Evolutionary conservation across 805 yeast species (phyloP).

Genomic region (Ogataea corticis): DNA sequence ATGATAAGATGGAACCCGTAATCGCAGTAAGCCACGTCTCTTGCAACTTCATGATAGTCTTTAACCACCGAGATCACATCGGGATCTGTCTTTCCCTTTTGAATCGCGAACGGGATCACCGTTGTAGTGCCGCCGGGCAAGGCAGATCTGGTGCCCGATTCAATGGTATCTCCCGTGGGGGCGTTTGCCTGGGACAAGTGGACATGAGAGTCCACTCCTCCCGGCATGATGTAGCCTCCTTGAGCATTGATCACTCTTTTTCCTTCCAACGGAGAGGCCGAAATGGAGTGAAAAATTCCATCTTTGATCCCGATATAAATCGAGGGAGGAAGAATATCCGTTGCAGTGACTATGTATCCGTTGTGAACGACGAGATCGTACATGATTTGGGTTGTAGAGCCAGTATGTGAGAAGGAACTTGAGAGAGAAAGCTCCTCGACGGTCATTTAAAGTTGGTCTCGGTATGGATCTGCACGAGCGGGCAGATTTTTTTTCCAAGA

Average conservation of each 20-base stretch:
- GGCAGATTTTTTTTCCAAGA: too few relatives aligned
- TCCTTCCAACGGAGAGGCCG: slow-evolving; percentile 21
- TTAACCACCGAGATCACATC: slow-evolving; percentile 22
- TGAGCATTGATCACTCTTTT: slow-evolving; percentile 39
- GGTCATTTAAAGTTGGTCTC: neutral
- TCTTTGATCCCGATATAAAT: slow-evolving; percentile 41
- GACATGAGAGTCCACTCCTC: slow-evolving; percentile 53
- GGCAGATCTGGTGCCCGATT: slow-evolving; percentile 45
- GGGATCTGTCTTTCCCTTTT: slow-evolving; percentile 33
- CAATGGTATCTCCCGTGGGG: slow-evolving; percentile 46
- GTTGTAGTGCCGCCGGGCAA: slow-evolving; percentile 54
- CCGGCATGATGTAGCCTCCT: slow-evolving; percentile 50
- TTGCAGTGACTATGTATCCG: slow-evolving; percentile 34
- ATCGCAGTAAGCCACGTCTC: slow-evolving; percentile 42
- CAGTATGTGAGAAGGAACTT: too few relatives aligned
- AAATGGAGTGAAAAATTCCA: slow-evolving; percentile 22
- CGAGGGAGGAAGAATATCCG: slow-evolving; percentile 31
- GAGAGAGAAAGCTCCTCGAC: too few relatives aligned
- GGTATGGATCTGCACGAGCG: neutral
- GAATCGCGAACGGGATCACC: slow-evolving; percentile 48
- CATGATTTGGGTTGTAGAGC: neutral
- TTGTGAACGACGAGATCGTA: slow-evolving; percentile 33
- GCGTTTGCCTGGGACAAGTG: slow-evolving; percentile 45
- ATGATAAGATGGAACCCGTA: slow-evolving; percentile 50
- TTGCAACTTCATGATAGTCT: slow-evolving; percentile 31